Base-by-base conservation (phyloP, 2,329 filamentous ascomycete genomes). In the Trichophaea hybrida region DNA sequence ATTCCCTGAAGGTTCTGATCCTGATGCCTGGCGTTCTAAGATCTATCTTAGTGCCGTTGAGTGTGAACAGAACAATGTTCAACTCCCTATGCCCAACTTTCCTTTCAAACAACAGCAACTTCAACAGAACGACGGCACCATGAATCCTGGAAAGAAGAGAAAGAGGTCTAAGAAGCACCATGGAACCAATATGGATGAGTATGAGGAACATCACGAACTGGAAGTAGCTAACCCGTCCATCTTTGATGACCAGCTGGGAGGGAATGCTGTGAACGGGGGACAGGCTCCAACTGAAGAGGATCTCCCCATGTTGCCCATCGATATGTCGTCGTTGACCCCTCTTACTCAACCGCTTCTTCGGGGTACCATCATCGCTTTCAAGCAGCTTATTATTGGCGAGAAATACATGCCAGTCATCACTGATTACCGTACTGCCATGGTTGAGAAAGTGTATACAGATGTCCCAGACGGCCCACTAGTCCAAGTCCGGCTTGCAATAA, bases 11-110 rank as follows among this genome's bases (percentile, higher is more conserved):
- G 24, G 38, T 43, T 15, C 10, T 17, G 51, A 63, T 49, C 35
- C 55, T 6, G 50, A 68, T 33, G 58, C 61, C 15, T 69, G 67
- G 67, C 65, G 57, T 35, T 10, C 59, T 49, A 66, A 62, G 37
- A 61, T 69, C 32, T 57, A 58, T 32, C 61, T 69, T 33, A 66
- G 61, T n/a, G 67, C 67, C 13, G 61, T 68, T 15, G 67, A 69
- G 56, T 68, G 66, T 50, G 66, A 68, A 44, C 59, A 61, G 35
- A 61, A 65, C 10, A 59, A 59, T n/a, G 50, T 62, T 31, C 58
- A 55, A 48, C 55, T 66, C 37, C 65, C 65, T 1, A 40, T 38
- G 24, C 67, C 67, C 6, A 48, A 54, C 6, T 69, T 67, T 51
- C 67, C 67, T 1, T 69, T 69, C 33, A 63, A 66, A 24, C 67